Percentiles rank a stretch among this genome's conserved stretches.
Conservation (phyloP, 257 asterid genomes). For the Forsythia viridissima region DNA sequence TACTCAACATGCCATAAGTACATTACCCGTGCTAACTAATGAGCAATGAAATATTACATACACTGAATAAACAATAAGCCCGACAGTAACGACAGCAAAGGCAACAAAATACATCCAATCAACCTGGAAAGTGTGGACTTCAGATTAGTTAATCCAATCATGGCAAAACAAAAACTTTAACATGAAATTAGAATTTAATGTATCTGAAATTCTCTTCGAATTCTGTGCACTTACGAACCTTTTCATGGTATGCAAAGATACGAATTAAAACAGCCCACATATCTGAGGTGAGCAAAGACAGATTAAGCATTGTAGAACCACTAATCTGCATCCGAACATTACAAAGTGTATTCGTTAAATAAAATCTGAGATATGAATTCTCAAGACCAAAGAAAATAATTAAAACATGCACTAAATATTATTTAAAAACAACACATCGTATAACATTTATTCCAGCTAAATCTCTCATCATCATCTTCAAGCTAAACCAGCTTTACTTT, state of each 20-base stretch:
- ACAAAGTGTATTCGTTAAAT: background rate
- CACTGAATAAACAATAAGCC: constrained; percentile 81
- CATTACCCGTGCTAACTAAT: background rate
- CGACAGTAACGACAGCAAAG: constrained; percentile 73
- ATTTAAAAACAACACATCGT: background rate
- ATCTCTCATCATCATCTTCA: background rate
- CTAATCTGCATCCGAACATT: constrained; percentile 57
- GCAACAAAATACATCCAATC: constrained; percentile 95
- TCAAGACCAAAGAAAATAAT: background rate
- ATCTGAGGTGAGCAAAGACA: constrained; percentile 89
- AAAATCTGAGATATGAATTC: background rate
- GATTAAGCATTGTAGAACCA: constrained; percentile 86
- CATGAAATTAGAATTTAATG: background rate
- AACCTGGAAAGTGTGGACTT: constrained; percentile 54
- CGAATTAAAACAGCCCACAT: constrained; percentile 98
- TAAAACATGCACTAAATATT: background rate
- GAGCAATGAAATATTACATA: constrained; percentile 32
- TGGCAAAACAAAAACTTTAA: background rate
- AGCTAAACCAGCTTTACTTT: background rate
- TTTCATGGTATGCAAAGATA: constrained; percentile 82
- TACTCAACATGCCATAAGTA: background rate
- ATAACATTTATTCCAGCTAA: background rate
- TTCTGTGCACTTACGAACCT: constrained; percentile 43
- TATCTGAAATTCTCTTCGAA: background rate
- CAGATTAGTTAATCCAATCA: background rate